Evolutionary conservation across 495 filamentous ascomycete species (phyloP).

Genomic region (Penicillium coprophilum): DNA sequence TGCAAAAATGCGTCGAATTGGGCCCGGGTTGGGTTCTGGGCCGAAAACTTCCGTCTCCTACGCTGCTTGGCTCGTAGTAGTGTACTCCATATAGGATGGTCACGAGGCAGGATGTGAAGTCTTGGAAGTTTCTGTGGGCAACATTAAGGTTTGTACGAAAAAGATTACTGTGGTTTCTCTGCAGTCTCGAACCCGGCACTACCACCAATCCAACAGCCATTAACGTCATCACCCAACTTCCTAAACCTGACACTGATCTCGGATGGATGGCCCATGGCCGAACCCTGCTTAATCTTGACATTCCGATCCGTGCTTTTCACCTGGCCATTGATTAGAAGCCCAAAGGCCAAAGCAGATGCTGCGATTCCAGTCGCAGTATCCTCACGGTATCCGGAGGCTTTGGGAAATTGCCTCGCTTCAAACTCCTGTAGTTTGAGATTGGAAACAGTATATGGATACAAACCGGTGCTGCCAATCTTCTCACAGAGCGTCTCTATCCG

Average conservation of each 20-base stretch:
- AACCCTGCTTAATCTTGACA: slow-evolving; percentile 15
- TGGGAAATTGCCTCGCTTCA: slow-evolving; percentile 17
- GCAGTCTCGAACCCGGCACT: neutral
- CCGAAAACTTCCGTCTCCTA: too few relatives aligned
- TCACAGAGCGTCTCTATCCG: slow-evolving; percentile 10
- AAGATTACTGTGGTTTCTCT: too few relatives aligned
- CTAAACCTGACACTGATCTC: slow-evolving; percentile 13
- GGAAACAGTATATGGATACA: slow-evolving; percentile 14
- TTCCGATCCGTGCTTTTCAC: neutral
- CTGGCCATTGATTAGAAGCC: slow-evolving; percentile 5
- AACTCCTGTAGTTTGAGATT: slow-evolving; percentile 3
- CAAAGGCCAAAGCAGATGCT: slow-evolving; percentile 15
- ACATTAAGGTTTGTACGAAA: too few relatives aligned
- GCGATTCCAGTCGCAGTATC: slow-evolving; percentile 22
- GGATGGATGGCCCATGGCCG: slow-evolving; percentile 11
- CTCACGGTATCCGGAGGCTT: slow-evolving; percentile 11
- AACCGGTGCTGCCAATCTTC: slow-evolving; percentile 12
- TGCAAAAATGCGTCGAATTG: too few relatives aligned
- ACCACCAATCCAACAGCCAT: slow-evolving; percentile 17
- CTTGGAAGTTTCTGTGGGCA: too few relatives aligned
- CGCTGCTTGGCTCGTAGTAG: too few relatives aligned
- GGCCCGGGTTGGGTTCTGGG: too few relatives aligned
- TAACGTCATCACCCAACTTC: slow-evolving; percentile 7
- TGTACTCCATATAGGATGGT: too few relatives aligned
- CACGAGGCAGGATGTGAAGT: too few relatives aligned